Conservation (phyloP, 192 early-diverging fungal species). For the Chytriomyces sp. region DNA sequence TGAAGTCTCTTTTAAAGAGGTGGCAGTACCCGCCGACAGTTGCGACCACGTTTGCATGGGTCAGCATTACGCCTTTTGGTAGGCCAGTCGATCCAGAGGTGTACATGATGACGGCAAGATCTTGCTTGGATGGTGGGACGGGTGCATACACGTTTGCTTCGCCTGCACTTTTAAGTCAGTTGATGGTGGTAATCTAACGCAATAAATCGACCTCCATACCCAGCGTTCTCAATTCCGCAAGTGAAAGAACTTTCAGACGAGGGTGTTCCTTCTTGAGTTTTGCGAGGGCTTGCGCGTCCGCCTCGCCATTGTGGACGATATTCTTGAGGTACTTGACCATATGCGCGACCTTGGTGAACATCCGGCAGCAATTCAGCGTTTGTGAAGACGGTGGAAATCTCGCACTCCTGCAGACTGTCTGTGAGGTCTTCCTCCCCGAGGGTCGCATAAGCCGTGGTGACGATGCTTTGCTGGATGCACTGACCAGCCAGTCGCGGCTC, state of each 20-base stretch:
- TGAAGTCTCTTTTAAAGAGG: not conserved
- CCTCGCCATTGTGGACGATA: slow-evolving; percentile 75
- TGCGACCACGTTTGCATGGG: slow-evolving; percentile 82
- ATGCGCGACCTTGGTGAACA: slow-evolving; percentile 61
- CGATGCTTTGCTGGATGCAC: slow-evolving; percentile 69
- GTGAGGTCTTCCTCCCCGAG: slow-evolving; percentile 82
- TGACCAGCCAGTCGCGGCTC: slow-evolving; percentile 62
- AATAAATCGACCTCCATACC: not conserved
- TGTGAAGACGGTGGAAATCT: slow-evolving; percentile 74
- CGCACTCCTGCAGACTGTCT: slow-evolving; percentile 84
- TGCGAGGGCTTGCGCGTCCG: slow-evolving; percentile 17
- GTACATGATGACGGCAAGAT: slow-evolving; percentile 83
- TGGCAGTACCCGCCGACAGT: slow-evolving; percentile 28
- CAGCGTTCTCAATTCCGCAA: slow-evolving; percentile 72
- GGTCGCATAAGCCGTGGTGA: slow-evolving; percentile 78
- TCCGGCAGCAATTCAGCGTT: slow-evolving; percentile 73
- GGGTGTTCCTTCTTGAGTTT: not conserved
- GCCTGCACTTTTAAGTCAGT: no score
- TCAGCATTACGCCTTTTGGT: slow-evolving; percentile 89
- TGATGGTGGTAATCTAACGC: no score
- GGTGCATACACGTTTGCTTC: slow-evolving; percentile 61
- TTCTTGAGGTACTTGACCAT: slow-evolving; percentile 65
- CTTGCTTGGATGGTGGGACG: slow-evolving; percentile 66
- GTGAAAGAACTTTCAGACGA: slow-evolving; percentile 29
- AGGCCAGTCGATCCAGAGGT: slow-evolving; percentile 80